These are phyloP conservation scores for Graphilbum fragrans DNA, from an alignment of 2,329 filamentous ascomycete species.

Conservation along the genomic window DNA sequence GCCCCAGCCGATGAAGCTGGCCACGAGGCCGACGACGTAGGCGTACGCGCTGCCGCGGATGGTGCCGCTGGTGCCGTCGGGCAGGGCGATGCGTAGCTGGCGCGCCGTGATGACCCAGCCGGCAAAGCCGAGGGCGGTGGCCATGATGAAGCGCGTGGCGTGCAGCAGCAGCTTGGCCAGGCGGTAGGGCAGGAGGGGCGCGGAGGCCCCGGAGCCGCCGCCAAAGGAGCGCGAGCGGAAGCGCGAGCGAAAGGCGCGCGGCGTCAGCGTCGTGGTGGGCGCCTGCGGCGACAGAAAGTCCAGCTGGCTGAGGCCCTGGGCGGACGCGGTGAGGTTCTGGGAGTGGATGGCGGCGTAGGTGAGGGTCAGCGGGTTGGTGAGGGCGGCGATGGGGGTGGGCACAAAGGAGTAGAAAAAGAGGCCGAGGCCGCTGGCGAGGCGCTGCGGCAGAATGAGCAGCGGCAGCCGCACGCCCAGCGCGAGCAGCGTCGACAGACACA, in stretches of 20 bases:
- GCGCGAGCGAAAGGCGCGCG: slow-evolving; percentile 29
- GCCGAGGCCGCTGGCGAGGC: slow-evolving; percentile 50
- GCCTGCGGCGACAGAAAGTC: slow-evolving; percentile 63
- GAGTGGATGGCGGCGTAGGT: slow-evolving; percentile 94
- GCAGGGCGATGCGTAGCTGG: slow-evolving; percentile 52
- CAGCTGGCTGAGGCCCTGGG: slow-evolving; percentile 70
- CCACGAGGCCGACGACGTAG: slow-evolving; percentile 85
- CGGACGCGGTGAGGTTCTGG: slow-evolving; percentile 64
- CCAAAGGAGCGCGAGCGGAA: slow-evolving; percentile 10
- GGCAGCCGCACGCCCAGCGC: slow-evolving; percentile 73
- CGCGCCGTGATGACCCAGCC: slow-evolving; percentile 94
- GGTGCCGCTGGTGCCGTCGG: slow-evolving; percentile 29
- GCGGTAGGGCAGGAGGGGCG: slow-evolving; percentile 66
- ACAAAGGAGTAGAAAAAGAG: slow-evolving; percentile 58
- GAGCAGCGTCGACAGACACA: slow-evolving; percentile 77
- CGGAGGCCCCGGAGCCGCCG: slow-evolving; percentile 19
- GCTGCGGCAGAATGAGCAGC: slow-evolving; percentile 67
- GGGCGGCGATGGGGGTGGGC: slow-evolving; percentile 69
- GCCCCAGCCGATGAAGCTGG: slow-evolving; percentile 89
- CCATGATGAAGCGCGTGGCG: slow-evolving; percentile 84
- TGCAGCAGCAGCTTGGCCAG: slow-evolving; percentile 86
- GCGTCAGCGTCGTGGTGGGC: slow-evolving; percentile 60
- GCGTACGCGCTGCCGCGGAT: slow-evolving; percentile 79
- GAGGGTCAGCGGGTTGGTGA: slow-evolving; percentile 84
- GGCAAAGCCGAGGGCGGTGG: slow-evolving; percentile 77